Conservation (phyloP, 768 basidiomycete genomes). For the Boletus pseudo-olivaceus region DNA sequence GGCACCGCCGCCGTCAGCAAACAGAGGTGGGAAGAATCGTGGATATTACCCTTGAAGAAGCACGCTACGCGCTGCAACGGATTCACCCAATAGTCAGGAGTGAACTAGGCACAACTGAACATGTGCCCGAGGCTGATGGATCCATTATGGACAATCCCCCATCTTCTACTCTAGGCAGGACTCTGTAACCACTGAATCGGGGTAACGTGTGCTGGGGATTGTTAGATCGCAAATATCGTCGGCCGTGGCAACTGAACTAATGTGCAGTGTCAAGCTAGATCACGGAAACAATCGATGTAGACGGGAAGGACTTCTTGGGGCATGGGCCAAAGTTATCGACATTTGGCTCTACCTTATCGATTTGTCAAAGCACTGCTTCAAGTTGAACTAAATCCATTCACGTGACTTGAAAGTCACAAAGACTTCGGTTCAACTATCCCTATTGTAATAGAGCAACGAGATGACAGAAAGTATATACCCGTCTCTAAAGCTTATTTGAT, state of each 20-base stretch:
- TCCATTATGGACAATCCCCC: neutral
- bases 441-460: no score
- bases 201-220: neutral
- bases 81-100: neutral
- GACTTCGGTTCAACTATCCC: neutral
- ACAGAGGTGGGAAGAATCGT: neutral
- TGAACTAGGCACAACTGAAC: neutral
- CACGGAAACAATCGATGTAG: neutral
- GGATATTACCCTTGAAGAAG: neutral
- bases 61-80: no score
- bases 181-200: neutral
- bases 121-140: neutral
- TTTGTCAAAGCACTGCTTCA: neutral
- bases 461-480: no score
- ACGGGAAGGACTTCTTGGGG: neutral
- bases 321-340: neutral
- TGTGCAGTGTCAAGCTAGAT: neutral
- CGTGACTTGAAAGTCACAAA: conserved; percentile 2
- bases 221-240: neutral
- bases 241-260: neutral
- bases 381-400: neutral
- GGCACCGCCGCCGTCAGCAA: neutral
- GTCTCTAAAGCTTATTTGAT: no score
- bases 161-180: neutral
- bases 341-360: neutral